A percentile compares a stretch with the other conserved stretches of the same genome.
phyloP scores from a whole-genome alignment of 257 asterid genomes.

The Voacanga thouarsii region DNA sequence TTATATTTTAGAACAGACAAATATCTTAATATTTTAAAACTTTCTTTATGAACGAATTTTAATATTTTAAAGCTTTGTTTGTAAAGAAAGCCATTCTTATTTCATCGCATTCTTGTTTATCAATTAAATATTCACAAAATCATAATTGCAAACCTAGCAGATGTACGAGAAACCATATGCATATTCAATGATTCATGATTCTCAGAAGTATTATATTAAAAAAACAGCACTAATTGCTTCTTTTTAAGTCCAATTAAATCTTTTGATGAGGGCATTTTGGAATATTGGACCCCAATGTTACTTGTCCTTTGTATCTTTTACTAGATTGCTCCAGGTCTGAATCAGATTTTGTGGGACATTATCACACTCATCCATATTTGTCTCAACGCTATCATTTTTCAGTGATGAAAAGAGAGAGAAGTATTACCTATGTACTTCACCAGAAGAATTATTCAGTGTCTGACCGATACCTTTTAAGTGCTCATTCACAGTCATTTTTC shows the following conservation, averaged over 20 bases:
- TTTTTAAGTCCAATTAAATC: constrained; percentile 16
- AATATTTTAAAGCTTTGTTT: constrained; percentile 5
- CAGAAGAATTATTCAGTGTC: constrained; percentile 19
- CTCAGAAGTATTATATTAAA: constrained; percentile 4
- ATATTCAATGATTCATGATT: constrained; percentile 9
- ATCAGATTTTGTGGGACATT: constrained; percentile 68
- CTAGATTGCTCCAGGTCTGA: constrained; percentile 52
- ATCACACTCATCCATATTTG: constrained; percentile 46
- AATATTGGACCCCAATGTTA: constrained; percentile 29
- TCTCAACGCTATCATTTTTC: constrained; percentile 32
- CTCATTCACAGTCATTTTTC: not conserved
- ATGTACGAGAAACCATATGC: constrained; percentile 45
- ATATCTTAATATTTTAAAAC: constrained; percentile 22
- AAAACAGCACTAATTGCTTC: constrained; percentile 27
- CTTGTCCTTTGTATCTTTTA: constrained; percentile 54
- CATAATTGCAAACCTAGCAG: constrained; percentile 29
- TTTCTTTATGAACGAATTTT: constrained; percentile 19
- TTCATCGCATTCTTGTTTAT: constrained; percentile 17
- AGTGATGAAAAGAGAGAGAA: constrained; percentile 17
- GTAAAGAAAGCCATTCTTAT: constrained; percentile 17
- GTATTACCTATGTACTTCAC: constrained; percentile 9
- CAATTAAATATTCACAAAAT: constrained; percentile 11
- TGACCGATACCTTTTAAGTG: constrained; percentile 12
- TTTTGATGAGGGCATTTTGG: constrained; percentile 31
- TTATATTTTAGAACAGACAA: constrained; percentile 20